phyloP scores from a whole-genome alignment of 495 filamentous ascomycete species.

The Gamarada debralockiae region DNA sequence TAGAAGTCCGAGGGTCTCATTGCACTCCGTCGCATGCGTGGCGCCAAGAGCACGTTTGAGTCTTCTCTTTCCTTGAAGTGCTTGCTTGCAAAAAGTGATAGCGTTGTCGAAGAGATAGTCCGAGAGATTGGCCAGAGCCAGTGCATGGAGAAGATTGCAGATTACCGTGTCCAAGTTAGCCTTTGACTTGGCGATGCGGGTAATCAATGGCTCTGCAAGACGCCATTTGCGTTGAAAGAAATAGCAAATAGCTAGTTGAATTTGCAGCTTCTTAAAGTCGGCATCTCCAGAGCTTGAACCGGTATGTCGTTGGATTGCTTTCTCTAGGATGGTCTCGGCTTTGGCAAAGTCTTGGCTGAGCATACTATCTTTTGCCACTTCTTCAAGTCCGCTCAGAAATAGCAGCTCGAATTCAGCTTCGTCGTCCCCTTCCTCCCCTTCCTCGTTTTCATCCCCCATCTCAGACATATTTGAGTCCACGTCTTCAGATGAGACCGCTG shows the following conservation, averaged over 20 bases:
- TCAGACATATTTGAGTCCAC: background rate
- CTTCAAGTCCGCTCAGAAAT: background rate
- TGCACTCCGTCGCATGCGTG: too few relatives aligned
- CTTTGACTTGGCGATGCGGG: too few relatives aligned
- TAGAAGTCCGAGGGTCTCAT: too few relatives aligned
- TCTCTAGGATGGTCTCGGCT: background rate
- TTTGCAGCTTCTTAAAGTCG: too few relatives aligned
- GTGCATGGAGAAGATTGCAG: constrained; percentile 2
- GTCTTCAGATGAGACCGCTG: background rate
- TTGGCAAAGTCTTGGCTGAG: background rate
- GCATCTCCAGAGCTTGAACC: background rate
- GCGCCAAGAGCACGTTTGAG: too few relatives aligned
- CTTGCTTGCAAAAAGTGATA: background rate
- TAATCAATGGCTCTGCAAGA: too few relatives aligned
- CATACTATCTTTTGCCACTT: constrained; percentile 1
- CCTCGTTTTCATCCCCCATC: background rate
- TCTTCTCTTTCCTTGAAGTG: background rate
- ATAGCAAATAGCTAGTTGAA: too few relatives aligned
- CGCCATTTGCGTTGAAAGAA: too few relatives aligned
- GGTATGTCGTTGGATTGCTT: background rate
- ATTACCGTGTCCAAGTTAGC: too few relatives aligned
- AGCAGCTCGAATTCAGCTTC: background rate
- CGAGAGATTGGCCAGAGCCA: background rate
- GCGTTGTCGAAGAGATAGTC: background rate
- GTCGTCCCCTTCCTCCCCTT: background rate